Conservation (phyloP, 345 rosid species). For the Mangifera indica region DNA sequence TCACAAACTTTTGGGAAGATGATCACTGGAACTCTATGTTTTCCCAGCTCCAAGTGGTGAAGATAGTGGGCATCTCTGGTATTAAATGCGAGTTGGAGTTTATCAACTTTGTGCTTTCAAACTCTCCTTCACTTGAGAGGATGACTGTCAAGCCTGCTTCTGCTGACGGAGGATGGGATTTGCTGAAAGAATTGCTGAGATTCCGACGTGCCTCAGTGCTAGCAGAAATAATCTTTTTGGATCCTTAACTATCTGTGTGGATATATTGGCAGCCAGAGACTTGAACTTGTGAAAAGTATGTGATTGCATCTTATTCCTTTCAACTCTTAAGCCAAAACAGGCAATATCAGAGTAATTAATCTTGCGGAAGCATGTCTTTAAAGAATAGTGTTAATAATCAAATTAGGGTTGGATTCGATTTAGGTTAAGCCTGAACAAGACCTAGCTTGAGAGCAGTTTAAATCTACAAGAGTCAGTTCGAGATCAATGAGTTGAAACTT, state of each 20-base stretch:
- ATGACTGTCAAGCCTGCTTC: constrained; percentile 54
- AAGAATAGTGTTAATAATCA: not conserved
- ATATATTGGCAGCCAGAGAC: not conserved
- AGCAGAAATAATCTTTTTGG: constrained; percentile 55
- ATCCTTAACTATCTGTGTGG: constrained; percentile 29
- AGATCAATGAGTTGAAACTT: too few relatives aligned
- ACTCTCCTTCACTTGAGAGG: constrained; percentile 56
- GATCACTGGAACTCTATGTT: constrained; percentile 46
- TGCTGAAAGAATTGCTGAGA: constrained; percentile 56
- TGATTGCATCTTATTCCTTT: not conserved
- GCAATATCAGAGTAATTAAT: not conserved
- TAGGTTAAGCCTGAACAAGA: too few relatives aligned
- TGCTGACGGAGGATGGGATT: constrained; percentile 41
- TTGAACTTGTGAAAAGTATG: not conserved
- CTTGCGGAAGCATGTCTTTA: not conserved
- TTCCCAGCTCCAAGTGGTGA: constrained; percentile 47
- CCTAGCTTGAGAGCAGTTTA: too few relatives aligned
- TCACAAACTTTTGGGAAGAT: constrained; percentile 40
- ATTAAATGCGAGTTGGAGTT: constrained; percentile 52
- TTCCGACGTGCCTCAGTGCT: constrained; percentile 53
- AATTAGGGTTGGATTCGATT: too few relatives aligned
- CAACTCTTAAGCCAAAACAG: not conserved
- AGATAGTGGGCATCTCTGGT: constrained; percentile 45
- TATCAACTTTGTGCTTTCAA: constrained; percentile 54
- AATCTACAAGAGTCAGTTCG: too few relatives aligned